Evolutionary conservation across 768 basidiomycete genomes (phyloP).

Genomic region (Melanogaster broomeanus): DNA sequence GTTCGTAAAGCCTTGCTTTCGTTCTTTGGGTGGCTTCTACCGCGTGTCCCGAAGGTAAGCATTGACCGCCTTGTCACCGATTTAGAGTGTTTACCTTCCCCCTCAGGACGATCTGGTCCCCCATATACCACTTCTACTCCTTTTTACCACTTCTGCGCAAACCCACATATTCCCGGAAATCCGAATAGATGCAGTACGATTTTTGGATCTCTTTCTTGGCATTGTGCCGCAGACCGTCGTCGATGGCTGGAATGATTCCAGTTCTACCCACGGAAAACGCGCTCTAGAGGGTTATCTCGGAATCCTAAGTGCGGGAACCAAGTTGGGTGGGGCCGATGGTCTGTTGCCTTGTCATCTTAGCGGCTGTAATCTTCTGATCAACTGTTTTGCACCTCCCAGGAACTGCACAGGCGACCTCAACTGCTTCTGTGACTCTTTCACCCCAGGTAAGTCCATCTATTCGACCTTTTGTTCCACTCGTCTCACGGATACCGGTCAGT

Average conservation of each 20-base stretch:
- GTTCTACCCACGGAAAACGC: constrained; percentile 55
- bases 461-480: background rate
- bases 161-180: constrained; percentile 97
- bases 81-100: constrained; percentile 8
- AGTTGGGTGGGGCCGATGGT: constrained; percentile 61
- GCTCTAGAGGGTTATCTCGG: constrained; percentile 80
- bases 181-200: constrained; percentile 83
- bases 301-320: constrained; percentile 70
- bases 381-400: constrained; percentile 13
- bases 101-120: constrained; percentile 68
- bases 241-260: constrained; percentile 63
- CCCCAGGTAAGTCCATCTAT: constrained; percentile 46
- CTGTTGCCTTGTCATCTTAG: constrained; percentile 5
- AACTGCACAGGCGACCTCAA: constrained; percentile 50
- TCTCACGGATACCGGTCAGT: constrained; percentile 45
- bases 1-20: constrained; percentile 74
- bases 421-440: constrained; percentile 66
- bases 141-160: constrained; percentile 89
- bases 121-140: constrained; percentile 72
- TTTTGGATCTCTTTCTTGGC: constrained; percentile 75
- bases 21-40: constrained; percentile 75
- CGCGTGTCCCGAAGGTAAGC: constrained; percentile 57
- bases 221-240: constrained; percentile 67
- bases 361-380: background rate
- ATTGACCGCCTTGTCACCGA: background rate